Percentiles rank a stretch among this genome's conserved stretches.
phyloP scores from a whole-genome alignment of 1,284 basidiomycete genomes.

The Sanghuangporus weigelae region DNA sequence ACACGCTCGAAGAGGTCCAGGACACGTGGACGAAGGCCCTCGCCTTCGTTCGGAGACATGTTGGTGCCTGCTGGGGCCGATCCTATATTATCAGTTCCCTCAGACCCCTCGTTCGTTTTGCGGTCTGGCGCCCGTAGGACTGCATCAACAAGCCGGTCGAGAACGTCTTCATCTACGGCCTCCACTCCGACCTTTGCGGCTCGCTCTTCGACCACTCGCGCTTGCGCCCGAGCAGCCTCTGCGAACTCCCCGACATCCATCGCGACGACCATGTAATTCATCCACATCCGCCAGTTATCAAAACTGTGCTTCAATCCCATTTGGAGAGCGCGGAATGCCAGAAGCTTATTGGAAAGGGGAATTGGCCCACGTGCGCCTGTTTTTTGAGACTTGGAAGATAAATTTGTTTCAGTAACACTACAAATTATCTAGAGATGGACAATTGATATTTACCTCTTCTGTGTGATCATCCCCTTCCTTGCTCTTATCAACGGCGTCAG shows the following conservation, averaged over 20 bases:
- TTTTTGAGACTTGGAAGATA: conserved; percentile 1
- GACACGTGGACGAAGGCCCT: conserved; percentile 61
- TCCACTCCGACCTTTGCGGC: conserved; percentile 55
- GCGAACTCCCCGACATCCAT: conserved; percentile 90
- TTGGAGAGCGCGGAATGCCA: conserved; percentile 93
- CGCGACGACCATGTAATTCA: conserved; percentile 94
- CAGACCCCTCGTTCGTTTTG: conserved; percentile 29
- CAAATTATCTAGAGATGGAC: neutral
- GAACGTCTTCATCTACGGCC: conserved; percentile 77
- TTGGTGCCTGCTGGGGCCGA: conserved; percentile 23
- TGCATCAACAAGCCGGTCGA: conserved; percentile 83
- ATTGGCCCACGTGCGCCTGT: conserved; percentile 27
- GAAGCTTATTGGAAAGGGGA: conserved; percentile 69
- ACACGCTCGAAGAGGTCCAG: conserved; percentile 66
- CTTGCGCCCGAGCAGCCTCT: conserved; percentile 83
- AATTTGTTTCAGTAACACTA: neutral
- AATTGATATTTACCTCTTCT: conserved; percentile 10
- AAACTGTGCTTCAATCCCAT: conserved; percentile 82
- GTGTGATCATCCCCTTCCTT: conserved; percentile 24
- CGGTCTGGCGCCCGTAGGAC: conserved; percentile 59
- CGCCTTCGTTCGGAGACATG: conserved; percentile 56
- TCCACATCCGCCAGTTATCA: conserved; percentile 98
- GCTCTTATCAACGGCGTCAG: conserved; percentile 6
- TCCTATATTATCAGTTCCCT: conserved; percentile 24
- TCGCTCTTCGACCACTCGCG: conserved; percentile 79